Conservation (phyloP, 164 flowering plant genomes). For the Aristolochia contorta region DNA sequence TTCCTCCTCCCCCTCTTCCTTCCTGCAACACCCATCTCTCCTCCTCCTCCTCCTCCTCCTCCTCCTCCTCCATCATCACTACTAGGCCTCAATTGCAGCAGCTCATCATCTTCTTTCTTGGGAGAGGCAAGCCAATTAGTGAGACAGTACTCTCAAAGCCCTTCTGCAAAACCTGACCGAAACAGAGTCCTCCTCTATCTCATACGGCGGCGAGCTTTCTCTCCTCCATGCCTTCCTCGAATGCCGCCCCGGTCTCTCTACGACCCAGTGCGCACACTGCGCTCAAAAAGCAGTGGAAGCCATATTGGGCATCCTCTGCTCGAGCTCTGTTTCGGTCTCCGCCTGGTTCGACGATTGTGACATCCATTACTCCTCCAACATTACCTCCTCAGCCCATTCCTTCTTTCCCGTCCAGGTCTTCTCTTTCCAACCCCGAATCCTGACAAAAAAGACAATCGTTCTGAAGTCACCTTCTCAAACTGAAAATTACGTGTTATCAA, state of each 20-base stretch:
- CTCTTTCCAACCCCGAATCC: no score
- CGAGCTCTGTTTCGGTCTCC: conserved; percentile 1
- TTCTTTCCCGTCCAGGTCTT: not conserved
- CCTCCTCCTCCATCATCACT: not conserved
- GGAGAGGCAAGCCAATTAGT: no score
- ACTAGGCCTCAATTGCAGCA: not conserved
- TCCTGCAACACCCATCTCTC: not conserved
- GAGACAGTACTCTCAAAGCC: not conserved
- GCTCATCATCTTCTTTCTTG: not conserved
- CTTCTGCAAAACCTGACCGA: not conserved
- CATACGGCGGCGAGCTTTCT: not conserved
- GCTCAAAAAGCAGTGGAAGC: conserved; percentile 1
- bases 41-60: no score
- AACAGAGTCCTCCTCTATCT: not conserved
- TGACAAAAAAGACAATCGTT: no score
- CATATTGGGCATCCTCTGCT: conserved; percentile 2
- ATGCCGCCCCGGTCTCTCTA: conserved; percentile 12
- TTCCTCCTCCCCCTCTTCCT: not conserved
- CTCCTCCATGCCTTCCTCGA: conserved; percentile 4
- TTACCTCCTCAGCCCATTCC: not conserved
- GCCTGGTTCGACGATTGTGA: conserved; percentile 21
- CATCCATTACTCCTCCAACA: conserved; percentile 9
- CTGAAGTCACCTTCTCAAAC: no score
- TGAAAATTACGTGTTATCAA: no score
- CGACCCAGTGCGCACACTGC: conserved; percentile 5